Evolutionary conservation across 1,139 yeast genomes (phyloP), one percentile per base, ranked within the genome.

Genomic region (Candida sanyaensis): DNA sequence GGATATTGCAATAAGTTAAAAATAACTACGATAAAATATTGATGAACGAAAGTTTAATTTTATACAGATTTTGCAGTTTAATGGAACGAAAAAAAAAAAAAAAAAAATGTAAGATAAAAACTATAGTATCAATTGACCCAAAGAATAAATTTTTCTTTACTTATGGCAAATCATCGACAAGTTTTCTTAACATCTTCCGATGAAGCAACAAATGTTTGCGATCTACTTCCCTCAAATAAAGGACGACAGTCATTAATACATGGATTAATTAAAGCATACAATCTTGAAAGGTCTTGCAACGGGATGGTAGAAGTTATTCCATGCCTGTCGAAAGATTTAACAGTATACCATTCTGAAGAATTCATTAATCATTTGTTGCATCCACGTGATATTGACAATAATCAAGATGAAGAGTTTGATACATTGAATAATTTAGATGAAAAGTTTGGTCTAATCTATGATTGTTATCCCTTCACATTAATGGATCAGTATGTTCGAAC

Each of bases 381-480:
- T 30, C 44, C 49, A 17, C 54, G 79, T 42, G 34, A 39, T 26
- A 60, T 59, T 33, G 21, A 42, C 9, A 38, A 43, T 24, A n/a
- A 29, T 7, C 41, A 48, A 6, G 49, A 40, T 23, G 29, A 47
- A 8, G 37, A 36, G 8, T 31, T 11, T 3, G 50, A 41, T 23
- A 43, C 31, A 4, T 41, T 43, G 28, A 37, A 47, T n/a, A 27
- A 42, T 13, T 21, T 27, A 9, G 53, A 50, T 33, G 49, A 49
- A 17, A 39, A 42, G 5, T 52, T 12, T 32, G 56, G 55, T 5
- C 0, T 66, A 84, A 61, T 66, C 13, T 78, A 80, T 54, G 96
- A 88, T 60, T 87, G 93, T 60, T 86, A 86, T 1, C 59, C 78
- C 1, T 87, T 88, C 55, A 78, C 83, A 0, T 71, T 68, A 8